These are phyloP conservation scores for Kurtzmaniella natalensis DNA, from an alignment of 1,139 yeast genomes.

Conservation along the genomic window DNA sequence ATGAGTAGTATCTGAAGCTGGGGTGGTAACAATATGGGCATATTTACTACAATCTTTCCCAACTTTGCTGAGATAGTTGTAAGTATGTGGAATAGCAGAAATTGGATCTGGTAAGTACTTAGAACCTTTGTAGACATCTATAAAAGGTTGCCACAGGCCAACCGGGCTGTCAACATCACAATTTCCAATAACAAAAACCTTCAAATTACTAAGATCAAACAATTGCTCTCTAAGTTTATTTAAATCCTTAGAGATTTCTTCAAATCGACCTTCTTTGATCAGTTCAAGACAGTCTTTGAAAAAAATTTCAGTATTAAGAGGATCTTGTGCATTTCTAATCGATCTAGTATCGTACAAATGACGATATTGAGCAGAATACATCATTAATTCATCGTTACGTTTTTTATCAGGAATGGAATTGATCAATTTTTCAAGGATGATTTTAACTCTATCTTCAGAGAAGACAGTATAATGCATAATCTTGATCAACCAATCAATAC, in stretches of 20 bases:
- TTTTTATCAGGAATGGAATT: slow-evolving; percentile 76
- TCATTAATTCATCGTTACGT: slow-evolving; percentile 72
- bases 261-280: slow-evolving; percentile 50
- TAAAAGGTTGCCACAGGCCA: slow-evolving; percentile 54
- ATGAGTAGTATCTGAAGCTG: slow-evolving; percentile 87
- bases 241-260: slow-evolving; percentile 47
- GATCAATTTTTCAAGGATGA: slow-evolving; percentile 68
- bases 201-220: slow-evolving; percentile 57
- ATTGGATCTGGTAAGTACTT: slow-evolving; percentile 13
- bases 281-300: slow-evolving; percentile 46
- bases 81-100: slow-evolving; percentile 46
- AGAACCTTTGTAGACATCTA: slow-evolving; percentile 14
- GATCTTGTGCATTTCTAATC: slow-evolving; percentile 63
- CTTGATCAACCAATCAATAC: slow-evolving; percentile 72
- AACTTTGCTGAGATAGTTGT: slow-evolving; percentile 48
- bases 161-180: slow-evolving; percentile 52
- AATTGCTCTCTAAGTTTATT: slow-evolving; percentile 53
- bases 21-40: slow-evolving; percentile 68
- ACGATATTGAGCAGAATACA: slow-evolving; percentile 58
- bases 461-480: slow-evolving; percentile 63
- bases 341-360: slow-evolving; percentile 55
- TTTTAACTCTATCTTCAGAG: slow-evolving; percentile 67
- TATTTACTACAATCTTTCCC: slow-evolving; percentile 52
- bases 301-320: slow-evolving; percentile 57
- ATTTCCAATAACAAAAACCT: slow-evolving; percentile 72